Base-by-base conservation (phyloP, 805 yeast genomes). In the Metschnikowia continentalis region DNA sequence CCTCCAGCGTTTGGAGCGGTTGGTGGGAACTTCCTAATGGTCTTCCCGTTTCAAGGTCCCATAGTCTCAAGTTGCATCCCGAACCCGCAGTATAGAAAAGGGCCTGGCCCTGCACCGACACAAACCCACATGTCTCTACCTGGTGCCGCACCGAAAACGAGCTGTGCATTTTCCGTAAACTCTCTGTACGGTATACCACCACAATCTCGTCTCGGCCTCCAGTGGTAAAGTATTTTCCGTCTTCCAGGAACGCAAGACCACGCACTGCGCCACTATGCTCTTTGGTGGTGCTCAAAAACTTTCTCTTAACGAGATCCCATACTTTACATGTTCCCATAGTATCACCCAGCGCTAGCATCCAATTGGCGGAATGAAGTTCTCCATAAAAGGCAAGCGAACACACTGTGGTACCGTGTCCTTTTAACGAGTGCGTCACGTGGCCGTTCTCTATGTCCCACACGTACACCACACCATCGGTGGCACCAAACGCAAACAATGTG, bases 371-470 rank as follows among this genome's bases (percentile, higher is more conserved):
- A 56, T 88, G 86, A 40, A 82, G 70, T 54, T 82, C 82, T 10
- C 97, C 97, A 63, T 78, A 78, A 65, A 94, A 90, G 1, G 63
- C 54, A 49, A 92, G 67, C 3, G 94, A 81, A 42, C 96, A 85
- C 38, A 92, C 77, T 2, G 96, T 86, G 11, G 94, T 84, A 19
- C 96, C 96, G 66, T 94, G 99, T 0, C 99, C 98, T 66, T 88
- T 86, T 51, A 94, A 77, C 13, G 89, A 83, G 68, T 94, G 99
- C 0, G 99, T 94, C 3, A 86, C 81, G 57, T 79, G 89, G 1
- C 94, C 91, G 35, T 90, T 90, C 56, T 83, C 91, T 35, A 94
- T 78, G 67, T 94, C 99, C 86, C 96, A 90, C 1, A 94, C 95
- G 42, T 88, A 83, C 15, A 91, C 86, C 39, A 83, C 79, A 44